Evolutionary conservation across 1,284 basidiomycete genomes (phyloP), one percentile per base, ranked within the genome.

Genomic region (Mrakiaceae sp.): DNA sequence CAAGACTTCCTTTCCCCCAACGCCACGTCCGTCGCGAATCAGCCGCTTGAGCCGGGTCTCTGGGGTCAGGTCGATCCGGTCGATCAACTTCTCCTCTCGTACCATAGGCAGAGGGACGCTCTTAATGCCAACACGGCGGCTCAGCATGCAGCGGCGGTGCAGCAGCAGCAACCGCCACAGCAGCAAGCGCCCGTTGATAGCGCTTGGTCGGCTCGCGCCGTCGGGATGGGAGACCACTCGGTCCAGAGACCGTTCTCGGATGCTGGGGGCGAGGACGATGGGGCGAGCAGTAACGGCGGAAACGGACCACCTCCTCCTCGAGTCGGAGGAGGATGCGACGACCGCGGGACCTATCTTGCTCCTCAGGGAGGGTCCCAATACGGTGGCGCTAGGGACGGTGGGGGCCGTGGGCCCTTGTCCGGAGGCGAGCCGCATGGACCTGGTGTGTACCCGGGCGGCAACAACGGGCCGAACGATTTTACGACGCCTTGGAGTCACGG

Each of bases 1-100:
- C 50, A 52, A 12, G 62, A 63, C 57, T 58, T 63, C 12, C 55
- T 63, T 43, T 49, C 27, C 16, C 62, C 56, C 11, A n/a, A n/a
- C 12, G 14, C 46, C 12, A n/a, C 43, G 5, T 12, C 55, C 5
- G 55, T 43, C 4, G 14, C 12, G 3, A 40, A n/a, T 8, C 55
- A 57, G 43, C 12, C 43, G 43, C 10, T 47, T 14, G 27, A 43
- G 27, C 40, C 14, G 1, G 51, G 47, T 11, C 58, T 64, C 10
- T 62, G 60, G 55, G 60, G 55, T 44, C 44, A 14, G 39, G 55
- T 55, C 12, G 65, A 66, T 14, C 65, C 65, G 6, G 58, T 66
- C 52, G 65, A 66, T 27, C 55, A 66, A 49, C 62, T 66, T 43
- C 39, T 63, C 14, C 48, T 66, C 12, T 63, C 62, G 56, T 63